Base-by-base conservation (phyloP, 495 filamentous ascomycete genomes). In the Talaromyces stipitatus region DNA sequence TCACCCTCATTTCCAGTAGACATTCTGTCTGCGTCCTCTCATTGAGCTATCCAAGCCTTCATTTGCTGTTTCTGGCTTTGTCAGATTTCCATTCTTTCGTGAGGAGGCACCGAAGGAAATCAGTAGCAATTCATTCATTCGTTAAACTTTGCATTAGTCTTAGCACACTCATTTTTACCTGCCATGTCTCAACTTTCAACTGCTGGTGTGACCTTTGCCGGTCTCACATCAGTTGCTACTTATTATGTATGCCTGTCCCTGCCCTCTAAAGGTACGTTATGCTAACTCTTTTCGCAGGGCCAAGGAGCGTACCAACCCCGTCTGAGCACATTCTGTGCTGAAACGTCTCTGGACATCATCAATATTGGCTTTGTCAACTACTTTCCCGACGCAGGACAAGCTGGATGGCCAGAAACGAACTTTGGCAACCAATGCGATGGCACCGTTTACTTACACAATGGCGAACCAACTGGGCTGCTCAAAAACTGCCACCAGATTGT, bases 391-490 rank as follows among this genome's bases (percentile, higher is more conserved):
- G 75, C 82, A 51, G 68, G 62, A 8, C 68, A 74, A n/a, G 71
- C 68, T 45, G 80, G 78, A 22, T 82, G 77, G 56, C 83, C 84
- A 8, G 81, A 76, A 4, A 77, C 77, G 30, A 85, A 87, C 67
- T 87, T 86, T 65, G 85, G 82, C 10, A 86, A 88, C 64, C 76
- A 83, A 47, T 86, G 86, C 64, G 79, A 79, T 59, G 67, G 66
- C 63, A 72, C 57, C 69, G 75, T 71, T 70, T 86, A 53, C 64
- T 56, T 61, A 38, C 60, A 56, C 70, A 69, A 53, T 61, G 62
- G 28, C 58, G 48, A 54, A 55, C 59, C 52, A 23, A 67, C 66
- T 11, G 47, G 61, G 55, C 71, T 62, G 71, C 83, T 73, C 60
- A 66, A 18, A 57, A 78, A 57, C 67, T 87, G 57, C 64, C 76